Evolutionary conservation across 257 asterid genomes (phyloP).

Genomic region (Ballota nigra): DNA sequence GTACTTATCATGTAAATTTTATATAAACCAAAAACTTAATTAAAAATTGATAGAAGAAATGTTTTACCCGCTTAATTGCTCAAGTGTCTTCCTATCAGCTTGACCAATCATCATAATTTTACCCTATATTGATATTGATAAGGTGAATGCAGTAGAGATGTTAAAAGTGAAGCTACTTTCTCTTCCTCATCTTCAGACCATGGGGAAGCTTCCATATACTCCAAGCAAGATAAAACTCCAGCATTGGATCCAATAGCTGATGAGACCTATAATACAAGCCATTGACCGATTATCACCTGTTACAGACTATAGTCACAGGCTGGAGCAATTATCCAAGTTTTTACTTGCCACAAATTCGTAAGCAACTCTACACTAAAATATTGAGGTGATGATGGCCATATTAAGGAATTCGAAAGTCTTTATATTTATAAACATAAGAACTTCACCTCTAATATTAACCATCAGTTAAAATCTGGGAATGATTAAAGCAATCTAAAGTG

Average conservation of each 20-base stretch:
- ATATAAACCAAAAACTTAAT: no score
- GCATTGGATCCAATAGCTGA: conserved; percentile 92
- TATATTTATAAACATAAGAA: not conserved
- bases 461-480: not conserved
- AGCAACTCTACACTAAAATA: not conserved
- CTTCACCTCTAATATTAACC: not conserved
- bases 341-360: not conserved
- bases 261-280: conserved; percentile 54
- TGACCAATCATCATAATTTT: no score
- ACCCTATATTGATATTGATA: no score
- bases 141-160: no score
- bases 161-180: conserved; percentile 69
- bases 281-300: not conserved
- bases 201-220: conserved; percentile 89
- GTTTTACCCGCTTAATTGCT: no score
- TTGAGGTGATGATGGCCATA: not conserved
- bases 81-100: no score
- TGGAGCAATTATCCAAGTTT: not conserved
- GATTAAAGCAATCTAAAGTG: not conserved
- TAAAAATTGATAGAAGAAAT: no score
- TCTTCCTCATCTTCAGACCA: conserved; percentile 95
- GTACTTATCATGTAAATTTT: no score
- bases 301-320: not conserved
- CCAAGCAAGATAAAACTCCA: conserved; percentile 77
- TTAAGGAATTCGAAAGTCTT: not conserved